Conservation (phyloP, 164 flowering plant genomes). For the Akebia trifoliata region DNA sequence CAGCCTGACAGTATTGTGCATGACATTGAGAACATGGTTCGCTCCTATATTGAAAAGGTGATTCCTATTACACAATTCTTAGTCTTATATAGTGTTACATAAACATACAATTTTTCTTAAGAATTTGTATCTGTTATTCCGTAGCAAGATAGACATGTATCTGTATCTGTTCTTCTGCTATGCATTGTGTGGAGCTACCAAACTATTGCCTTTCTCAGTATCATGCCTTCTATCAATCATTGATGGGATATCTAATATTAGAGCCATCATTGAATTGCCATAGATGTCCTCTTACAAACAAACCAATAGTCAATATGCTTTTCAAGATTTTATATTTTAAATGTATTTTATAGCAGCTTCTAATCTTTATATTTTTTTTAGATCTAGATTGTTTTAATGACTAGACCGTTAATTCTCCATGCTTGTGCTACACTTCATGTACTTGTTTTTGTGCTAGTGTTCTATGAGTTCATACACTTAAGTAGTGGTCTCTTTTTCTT, state of each 20-base stretch:
- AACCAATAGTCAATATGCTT: not conserved
- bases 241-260: no score
- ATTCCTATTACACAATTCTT: not conserved
- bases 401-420: not conserved
- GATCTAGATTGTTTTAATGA: not conserved
- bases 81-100: not conserved
- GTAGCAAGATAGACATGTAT: no score
- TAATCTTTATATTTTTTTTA: not conserved
- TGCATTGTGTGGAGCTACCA: not conserved
- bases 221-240: not conserved
- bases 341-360: not conserved
- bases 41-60: slow-evolving; percentile 83
- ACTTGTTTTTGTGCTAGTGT: no score
- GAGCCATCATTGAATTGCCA: not conserved
- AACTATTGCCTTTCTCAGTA: not conserved
- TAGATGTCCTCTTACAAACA: not conserved
- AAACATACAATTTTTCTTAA: not conserved
- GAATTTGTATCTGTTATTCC: no score
- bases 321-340: not conserved
- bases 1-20: slow-evolving; percentile 71
- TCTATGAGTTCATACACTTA: not conserved
- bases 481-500: no score
- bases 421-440: not conserved
- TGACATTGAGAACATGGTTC: slow-evolving; percentile 87
- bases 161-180: no score